Conservation (phyloP, 148 eudicot genomes). For the Chenopodium quinoa region DNA sequence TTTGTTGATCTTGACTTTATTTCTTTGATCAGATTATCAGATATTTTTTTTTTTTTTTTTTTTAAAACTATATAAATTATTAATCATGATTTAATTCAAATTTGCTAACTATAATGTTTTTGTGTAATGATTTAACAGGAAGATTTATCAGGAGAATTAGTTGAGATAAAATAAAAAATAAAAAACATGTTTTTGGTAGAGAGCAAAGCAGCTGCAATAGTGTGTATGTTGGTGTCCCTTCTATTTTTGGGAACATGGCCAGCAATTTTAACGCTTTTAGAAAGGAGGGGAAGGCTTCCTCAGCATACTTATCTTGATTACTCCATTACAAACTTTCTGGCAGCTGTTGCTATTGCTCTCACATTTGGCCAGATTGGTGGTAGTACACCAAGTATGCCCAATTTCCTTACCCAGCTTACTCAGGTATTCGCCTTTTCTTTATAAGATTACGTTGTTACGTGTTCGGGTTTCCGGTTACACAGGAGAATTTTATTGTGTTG, state of each 20-base stretch:
- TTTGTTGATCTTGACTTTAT: too few species aligned
- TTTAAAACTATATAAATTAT: too few species aligned
- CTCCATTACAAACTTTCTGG: slow-evolving; percentile 71
- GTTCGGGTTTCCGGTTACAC: too few species aligned
- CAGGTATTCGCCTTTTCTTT: slow-evolving; percentile 41
- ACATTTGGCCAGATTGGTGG: slow-evolving; percentile 80
- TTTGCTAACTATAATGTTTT: neutral
- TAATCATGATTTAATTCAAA: too few species aligned
- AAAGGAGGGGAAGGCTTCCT: slow-evolving; percentile 86
- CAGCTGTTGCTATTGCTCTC: slow-evolving; percentile 76
- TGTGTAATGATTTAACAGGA: neutral
- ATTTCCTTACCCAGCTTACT: slow-evolving; percentile 73
- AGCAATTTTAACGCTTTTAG: slow-evolving; percentile 68
- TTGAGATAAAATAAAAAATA: neutral
- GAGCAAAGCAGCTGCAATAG: slow-evolving; percentile 36
- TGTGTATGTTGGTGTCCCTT: slow-evolving; percentile 35
- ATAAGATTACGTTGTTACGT: too few species aligned
- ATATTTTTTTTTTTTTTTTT: too few species aligned
- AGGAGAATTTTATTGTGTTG: too few species aligned
- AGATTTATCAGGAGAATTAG: neutral
- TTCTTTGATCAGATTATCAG: too few species aligned
- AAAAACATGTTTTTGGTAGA: slow-evolving; percentile 35
- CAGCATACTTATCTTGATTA: slow-evolving; percentile 92
- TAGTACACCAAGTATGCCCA: slow-evolving; percentile 48
- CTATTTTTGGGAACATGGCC: slow-evolving; percentile 93